Percentiles rank a stretch among this genome's conserved stretches.
Evolutionary conservation across 768 basidiomycete genomes (phyloP).

Genomic region (Phanerochaete carnosa): DNA sequence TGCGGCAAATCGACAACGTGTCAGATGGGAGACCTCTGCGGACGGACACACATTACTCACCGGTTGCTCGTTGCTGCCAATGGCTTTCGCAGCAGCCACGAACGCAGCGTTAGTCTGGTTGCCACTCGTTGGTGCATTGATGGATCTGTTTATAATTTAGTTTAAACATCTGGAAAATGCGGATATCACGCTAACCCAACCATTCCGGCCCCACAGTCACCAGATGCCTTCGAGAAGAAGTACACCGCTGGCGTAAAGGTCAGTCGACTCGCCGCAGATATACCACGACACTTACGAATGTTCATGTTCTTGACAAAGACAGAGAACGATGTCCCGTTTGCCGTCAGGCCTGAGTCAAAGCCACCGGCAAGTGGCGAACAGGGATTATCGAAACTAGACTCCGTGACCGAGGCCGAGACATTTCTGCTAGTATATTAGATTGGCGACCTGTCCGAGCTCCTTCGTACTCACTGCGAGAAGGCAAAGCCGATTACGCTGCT

Average conservation of each 20-base stretch:
- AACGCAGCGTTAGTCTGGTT: not conserved
- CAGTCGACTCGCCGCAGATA: not conserved
- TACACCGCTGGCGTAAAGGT: not conserved
- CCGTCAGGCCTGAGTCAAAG: slow-evolving; percentile 53
- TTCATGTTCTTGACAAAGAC: slow-evolving; percentile 46
- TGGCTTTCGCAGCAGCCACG: not conserved
- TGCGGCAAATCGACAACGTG: not conserved
- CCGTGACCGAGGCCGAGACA: slow-evolving; percentile 29
- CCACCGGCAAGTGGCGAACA: slow-evolving; percentile 37
- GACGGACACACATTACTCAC: not conserved
- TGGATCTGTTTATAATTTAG: not conserved
- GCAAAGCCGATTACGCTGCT: slow-evolving; percentile 46
- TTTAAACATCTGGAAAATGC: not conserved
- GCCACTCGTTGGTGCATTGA: not conserved
- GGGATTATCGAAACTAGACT: slow-evolving; percentile 25
- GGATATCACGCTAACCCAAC: slow-evolving; percentile 17
- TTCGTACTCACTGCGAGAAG: slow-evolving; percentile 36
- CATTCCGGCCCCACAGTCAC: not conserved
- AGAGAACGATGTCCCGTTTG: slow-evolving; percentile 35
- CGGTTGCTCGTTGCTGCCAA: not conserved
- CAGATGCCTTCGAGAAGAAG: not conserved
- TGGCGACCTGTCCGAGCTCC: not conserved
- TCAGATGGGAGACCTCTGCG: not conserved
- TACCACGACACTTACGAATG: slow-evolving; percentile 33
- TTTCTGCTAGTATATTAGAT: not conserved